Evolutionary conservation across 306 rosid species (phyloP).

Genomic region (Senna tora): DNA sequence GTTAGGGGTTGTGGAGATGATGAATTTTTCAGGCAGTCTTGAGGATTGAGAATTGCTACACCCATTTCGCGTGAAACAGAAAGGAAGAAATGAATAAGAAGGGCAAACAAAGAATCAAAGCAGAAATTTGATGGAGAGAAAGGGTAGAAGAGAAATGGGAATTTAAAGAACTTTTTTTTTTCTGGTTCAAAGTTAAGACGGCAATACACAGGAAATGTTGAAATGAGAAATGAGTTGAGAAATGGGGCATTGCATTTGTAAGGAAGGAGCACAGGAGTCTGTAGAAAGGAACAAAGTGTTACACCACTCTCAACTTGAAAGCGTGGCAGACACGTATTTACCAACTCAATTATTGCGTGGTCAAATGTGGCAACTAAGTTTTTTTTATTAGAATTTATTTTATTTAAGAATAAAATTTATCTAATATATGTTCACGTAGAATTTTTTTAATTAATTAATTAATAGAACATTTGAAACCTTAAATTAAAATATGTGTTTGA

Average conservation of each 20-base stretch:
- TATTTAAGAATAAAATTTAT: too few species aligned
- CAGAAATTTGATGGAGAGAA: not conserved
- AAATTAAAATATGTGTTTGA: too few species aligned
- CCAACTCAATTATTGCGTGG: not conserved
- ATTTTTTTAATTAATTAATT: too few species aligned
- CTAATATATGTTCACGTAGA: too few species aligned
- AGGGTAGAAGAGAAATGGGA: too few species aligned
- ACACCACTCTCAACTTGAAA: not conserved
- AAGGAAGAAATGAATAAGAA: not conserved
- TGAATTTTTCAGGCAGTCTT: constrained; percentile 29
- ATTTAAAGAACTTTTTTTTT: too few species aligned
- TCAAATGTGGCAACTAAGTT: too few species aligned
- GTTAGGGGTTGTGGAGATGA: not conserved
- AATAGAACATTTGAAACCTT: too few species aligned
- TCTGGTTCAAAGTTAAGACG: too few species aligned
- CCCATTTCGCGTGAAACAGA: constrained; percentile 27
- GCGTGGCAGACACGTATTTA: not conserved
- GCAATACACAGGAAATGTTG: not conserved
- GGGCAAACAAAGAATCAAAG: not conserved
- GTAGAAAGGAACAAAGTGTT: not conserved
- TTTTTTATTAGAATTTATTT: too few species aligned
- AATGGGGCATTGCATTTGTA: not conserved
- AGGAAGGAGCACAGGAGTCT: not conserved
- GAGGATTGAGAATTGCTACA: constrained; percentile 49
- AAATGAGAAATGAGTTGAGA: not conserved